Conservation (phyloP, 805 yeast genomes). For the Scheffersomyces amazonensis region DNA sequence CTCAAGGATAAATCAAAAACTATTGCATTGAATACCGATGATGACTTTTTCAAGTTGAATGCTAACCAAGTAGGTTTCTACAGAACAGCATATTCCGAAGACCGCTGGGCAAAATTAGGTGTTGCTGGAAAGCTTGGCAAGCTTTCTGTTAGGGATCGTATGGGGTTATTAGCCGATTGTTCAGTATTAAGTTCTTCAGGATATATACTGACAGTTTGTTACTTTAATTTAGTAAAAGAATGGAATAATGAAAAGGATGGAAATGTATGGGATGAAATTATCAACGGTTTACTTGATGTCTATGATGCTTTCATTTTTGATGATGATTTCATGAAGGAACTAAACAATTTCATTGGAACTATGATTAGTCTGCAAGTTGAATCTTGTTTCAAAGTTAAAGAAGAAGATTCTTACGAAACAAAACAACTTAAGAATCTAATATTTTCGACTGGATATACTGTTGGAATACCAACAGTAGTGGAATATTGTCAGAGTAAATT, state of each 20-base stretch:
- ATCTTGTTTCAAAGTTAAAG: no score
- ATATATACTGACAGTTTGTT: constrained; percentile 54
- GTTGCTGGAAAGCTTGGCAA: constrained; percentile 46
- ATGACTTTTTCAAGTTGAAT: constrained; percentile 64
- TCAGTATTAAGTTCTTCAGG: no score
- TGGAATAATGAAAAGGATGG: constrained; percentile 58
- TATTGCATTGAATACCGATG: constrained; percentile 32
- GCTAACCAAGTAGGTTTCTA: constrained; percentile 71
- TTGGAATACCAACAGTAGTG: no score
- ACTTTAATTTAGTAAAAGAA: constrained; percentile 53
- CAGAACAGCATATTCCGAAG: constrained; percentile 65
- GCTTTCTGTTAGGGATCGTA: constrained; percentile 46
- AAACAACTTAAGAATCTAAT: no score
- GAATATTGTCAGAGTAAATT: no score
- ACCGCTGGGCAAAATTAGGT: constrained; percentile 67
- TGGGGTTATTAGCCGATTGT: constrained; percentile 57
- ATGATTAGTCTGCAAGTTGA: no score
- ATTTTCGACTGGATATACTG: no score
- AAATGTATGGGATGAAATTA: constrained; percentile 64
- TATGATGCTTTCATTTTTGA: no score
- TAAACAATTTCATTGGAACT: no score
- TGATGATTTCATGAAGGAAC: no score
- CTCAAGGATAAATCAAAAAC: constrained; percentile 42
- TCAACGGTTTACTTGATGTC: constrained; percentile 54
- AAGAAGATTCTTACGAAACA: no score